A percentile compares a stretch with the other conserved stretches of the same genome.
Evolutionary conservation across 192 early-diverging fungal species (phyloP).

Genomic region (Umbelopsis isabellina): DNA sequence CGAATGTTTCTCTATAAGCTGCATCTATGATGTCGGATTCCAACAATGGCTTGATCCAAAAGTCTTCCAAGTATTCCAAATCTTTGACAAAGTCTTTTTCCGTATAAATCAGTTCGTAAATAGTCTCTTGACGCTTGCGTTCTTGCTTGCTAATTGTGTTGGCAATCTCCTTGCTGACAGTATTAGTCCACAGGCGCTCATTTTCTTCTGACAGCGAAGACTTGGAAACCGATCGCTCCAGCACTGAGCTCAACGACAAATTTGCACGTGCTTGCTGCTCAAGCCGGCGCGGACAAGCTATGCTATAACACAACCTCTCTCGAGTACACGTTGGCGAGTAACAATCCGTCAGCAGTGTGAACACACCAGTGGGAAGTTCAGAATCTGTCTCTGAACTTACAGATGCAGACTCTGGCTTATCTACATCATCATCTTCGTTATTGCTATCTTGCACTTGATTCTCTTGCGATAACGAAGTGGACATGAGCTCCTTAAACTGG

Average conservation of each 20-base stretch:
- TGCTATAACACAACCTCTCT: slow-evolving; percentile 85
- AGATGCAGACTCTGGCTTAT: neutral
- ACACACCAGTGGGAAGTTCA: slow-evolving; percentile 78
- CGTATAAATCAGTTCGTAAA: slow-evolving; percentile 82
- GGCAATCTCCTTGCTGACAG: slow-evolving; percentile 74
- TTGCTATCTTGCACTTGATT: slow-evolving; percentile 9
- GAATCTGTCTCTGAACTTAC: slow-evolving; percentile 14
- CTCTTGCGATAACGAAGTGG: slow-evolving; percentile 17
- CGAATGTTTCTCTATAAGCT: slow-evolving; percentile 69
- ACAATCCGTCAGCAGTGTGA: slow-evolving; percentile 89
- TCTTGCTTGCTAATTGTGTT: slow-evolving; percentile 69
- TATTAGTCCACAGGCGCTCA: slow-evolving; percentile 80
- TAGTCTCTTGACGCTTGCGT: slow-evolving; percentile 77
- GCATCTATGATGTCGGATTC: slow-evolving; percentile 66
- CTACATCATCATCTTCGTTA: slow-evolving; percentile 22
- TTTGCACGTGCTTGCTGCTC: slow-evolving; percentile 38
- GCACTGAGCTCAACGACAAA: slow-evolving; percentile 38
- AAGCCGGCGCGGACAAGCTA: slow-evolving; percentile 68
- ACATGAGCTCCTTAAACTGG: slow-evolving; percentile 59
- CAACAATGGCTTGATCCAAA: slow-evolving; percentile 69
- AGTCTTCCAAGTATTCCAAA: slow-evolving; percentile 68
- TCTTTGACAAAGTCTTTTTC: slow-evolving; percentile 82
- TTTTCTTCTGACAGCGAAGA: slow-evolving; percentile 44
- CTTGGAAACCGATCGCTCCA: neutral
- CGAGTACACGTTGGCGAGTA: slow-evolving; percentile 90